Base-by-base conservation (phyloP, 2,329 filamentous ascomycete species). In the Aciculosporium take region DNA sequence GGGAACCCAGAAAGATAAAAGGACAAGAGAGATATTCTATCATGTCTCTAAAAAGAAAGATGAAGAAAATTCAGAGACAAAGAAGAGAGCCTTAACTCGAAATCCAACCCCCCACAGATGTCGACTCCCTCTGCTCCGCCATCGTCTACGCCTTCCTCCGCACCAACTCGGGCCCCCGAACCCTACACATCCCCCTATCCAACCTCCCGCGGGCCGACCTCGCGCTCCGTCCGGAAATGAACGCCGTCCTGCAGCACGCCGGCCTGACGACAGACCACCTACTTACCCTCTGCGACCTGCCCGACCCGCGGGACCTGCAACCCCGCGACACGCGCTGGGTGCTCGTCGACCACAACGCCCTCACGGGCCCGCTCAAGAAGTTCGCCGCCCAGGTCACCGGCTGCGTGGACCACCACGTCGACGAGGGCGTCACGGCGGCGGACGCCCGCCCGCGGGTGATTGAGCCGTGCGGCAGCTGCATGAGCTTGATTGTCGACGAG, bases 331-430 rank as follows among this genome's bases (percentile, higher is more conserved):
- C 81, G 1, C 66, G 64, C 38, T 87, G 81, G 81, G 61, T 85
- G 15, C 65, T 91, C 1, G 82, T 91, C 4, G 84, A 91, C 60
- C 85, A 91, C 65, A 91, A 91, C 55, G 69, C 66, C 1, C 64
- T 85, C 37, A 79, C 80, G 5, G 81, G 82, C 0, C 52, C 60
- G 12, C 63, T 89, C 13, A 59, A 56, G 29, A 58, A 65, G 13
- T 84, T 76, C 52, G 60, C 62, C 0, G 46, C 54, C 4, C 62
- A 65, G 7, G 71, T 88, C 0, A 60, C 68, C 4, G 81, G 79
- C 4, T 79, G 79, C 48, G 72, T 91, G 41, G 84, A 91, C 58
- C 84, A 91, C 59, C 85, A 91, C 55, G 77, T 73, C 1, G 84
- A 91, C 46, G 84, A 91, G 53, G 57, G 64, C 5, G 62, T 56